phyloP scores from a whole-genome alignment of 768 basidiomycete genomes.

The Termitomyces titanicus region DNA sequence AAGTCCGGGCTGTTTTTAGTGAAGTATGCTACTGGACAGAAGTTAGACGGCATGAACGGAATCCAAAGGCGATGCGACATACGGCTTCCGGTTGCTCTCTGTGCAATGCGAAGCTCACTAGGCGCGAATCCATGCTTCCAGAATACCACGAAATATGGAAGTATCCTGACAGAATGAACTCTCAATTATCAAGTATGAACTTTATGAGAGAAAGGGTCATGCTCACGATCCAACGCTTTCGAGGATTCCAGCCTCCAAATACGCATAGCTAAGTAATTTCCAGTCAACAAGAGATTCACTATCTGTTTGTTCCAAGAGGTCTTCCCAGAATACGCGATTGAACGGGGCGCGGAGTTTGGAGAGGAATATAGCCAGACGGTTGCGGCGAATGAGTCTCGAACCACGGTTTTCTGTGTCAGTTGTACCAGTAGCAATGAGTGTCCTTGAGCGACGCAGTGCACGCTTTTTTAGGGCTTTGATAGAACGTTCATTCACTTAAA shows the following conservation, averaged over 20 bases:
- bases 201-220: neutral
- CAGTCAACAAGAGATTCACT: conserved; percentile 58
- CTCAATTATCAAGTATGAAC: neutral
- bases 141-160: conserved; percentile 67
- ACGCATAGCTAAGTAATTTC: conserved; percentile 62
- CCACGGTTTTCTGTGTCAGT: conserved; percentile 47
- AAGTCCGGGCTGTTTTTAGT: conserved; percentile 47
- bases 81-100: conserved; percentile 38
- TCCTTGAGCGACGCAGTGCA: conserved; percentile 45
- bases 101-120: conserved; percentile 48
- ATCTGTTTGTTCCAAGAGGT: conserved; percentile 47
- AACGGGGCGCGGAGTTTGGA: conserved; percentile 48
- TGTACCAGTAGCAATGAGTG: conserved; percentile 41
- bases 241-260: conserved; percentile 62
- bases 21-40: conserved; percentile 43
- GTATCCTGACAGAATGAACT: conserved; percentile 33
- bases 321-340: conserved; percentile 57
- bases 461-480: conserved; percentile 50
- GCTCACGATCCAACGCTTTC: conserved; percentile 54
- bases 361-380: conserved; percentile 33
- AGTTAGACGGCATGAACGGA: neutral
- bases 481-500: conserved; percentile 52
- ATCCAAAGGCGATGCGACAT: conserved; percentile 8
- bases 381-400: conserved; percentile 36
- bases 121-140: conserved; percentile 61